These are phyloP conservation scores for Jacaranda mimosifolia DNA, from an alignment of 257 asterid species.

Conservation along the genomic window DNA sequence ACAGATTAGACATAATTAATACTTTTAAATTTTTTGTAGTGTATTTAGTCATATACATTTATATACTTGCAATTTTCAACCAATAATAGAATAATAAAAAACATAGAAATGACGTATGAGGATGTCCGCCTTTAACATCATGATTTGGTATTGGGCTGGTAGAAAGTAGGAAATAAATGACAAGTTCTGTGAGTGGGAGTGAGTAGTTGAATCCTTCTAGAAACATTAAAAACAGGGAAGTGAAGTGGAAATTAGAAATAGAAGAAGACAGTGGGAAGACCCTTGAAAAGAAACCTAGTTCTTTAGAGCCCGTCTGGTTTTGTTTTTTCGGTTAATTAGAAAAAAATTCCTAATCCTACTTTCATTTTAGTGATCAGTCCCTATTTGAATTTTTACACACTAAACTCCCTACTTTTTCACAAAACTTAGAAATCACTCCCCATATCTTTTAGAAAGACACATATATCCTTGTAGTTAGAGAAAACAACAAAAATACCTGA, in stretches of 20 bases:
- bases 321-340: no score
- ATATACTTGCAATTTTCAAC: neutral
- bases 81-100: neutral
- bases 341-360: no score
- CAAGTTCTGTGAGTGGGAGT: constrained; percentile 32
- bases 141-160: neutral
- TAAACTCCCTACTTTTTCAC: no score
- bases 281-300: neutral
- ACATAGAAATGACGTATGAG: neutral
- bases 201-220: constrained; percentile 43
- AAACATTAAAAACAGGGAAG: constrained; percentile 30
- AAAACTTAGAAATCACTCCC: no score
- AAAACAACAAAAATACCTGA: no score
- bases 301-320: no score
- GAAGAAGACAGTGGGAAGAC: neutral
- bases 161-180: constrained; percentile 9
- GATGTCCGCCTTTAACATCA: constrained; percentile 1
- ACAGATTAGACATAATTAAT: no score
- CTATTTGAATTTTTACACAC: no score
- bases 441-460: no score
- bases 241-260: constrained; percentile 23
- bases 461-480: no score
- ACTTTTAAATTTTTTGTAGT: no score
- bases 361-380: no score
- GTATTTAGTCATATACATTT: neutral